Base-by-base conservation (phyloP, 495 filamentous ascomycete species). In the Collariella sp. region DNA sequence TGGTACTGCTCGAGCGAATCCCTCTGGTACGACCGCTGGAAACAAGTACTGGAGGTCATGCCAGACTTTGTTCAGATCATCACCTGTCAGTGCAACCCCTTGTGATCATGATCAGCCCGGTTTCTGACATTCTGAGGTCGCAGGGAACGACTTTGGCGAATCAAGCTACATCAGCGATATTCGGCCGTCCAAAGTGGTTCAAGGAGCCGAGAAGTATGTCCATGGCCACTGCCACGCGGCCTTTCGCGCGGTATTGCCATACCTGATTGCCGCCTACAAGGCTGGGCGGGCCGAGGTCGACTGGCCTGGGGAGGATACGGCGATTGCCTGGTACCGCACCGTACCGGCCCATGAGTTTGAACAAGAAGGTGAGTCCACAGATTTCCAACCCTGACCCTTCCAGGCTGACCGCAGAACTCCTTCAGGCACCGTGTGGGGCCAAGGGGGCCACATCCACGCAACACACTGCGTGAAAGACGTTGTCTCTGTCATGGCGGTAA, bases 91-190 rank as follows among this genome's bases (percentile, higher is more conserved):
- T 18, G 6, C 15, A 41, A 2, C 23, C 20, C 2, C 34, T 41
- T 13, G 19, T 43, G 6, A 5, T 24, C n/a, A n/a, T n/a, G n/a
- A n/a, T n/a, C n/a, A n/a, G n/a, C n/a, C n/a, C n/a, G n/a, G n/a
- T n/a, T n/a, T n/a, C n/a, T n/a, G n/a, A n/a, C n/a, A 36, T 3
- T 22, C 18, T 3, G 19, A 71, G 68, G 9, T 31, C 26, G 4
- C 9, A 65, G 88, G 86, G 86, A 89, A 89, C 53, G 86, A 89
- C 65, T 89, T 79, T 52, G 86, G 85, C 41, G 86, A 90, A 66
- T 79, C 81, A 7, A 85, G 86, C 70, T 88, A 90, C 58, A 83
- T 90, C 54, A 82, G 81, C 31, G 79, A 79, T 4, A 72, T 82
- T 33, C 64, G 74, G 31, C 52, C 68, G 0, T 60, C 67, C 6